phyloP scores from a whole-genome alignment of 1,139 yeast genomes.

The Taphrina pruni region DNA sequence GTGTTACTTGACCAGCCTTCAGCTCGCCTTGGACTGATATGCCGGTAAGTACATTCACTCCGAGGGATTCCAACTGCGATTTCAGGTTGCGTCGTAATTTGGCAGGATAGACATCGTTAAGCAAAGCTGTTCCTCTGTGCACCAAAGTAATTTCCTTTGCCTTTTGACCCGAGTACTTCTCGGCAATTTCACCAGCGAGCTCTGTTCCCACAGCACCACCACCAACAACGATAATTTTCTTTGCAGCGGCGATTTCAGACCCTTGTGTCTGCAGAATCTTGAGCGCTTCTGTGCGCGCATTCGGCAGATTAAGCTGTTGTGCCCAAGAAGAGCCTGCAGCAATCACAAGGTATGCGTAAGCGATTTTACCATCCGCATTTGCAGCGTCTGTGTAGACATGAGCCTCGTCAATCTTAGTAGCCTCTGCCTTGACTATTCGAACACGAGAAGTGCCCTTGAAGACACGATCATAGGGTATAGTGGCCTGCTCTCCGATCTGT shows the following conservation, averaged over 20 bases:
- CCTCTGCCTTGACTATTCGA: conserved; percentile 22
- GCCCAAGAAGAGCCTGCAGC: conserved; percentile 36
- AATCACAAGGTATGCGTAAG: conserved; percentile 24
- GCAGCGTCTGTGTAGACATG: conserved; percentile 9
- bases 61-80: conserved; percentile 31
- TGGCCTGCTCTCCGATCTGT: conserved; percentile 20
- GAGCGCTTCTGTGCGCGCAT: conserved; percentile 33
- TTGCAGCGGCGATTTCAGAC: conserved; percentile 17
- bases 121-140: conserved; percentile 17
- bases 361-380: conserved; percentile 9
- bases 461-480: conserved; percentile 31
- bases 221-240: conserved; percentile 27
- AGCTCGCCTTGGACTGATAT: conserved; percentile 8
- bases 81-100: conserved; percentile 26
- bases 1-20: conserved; percentile 20
- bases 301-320: conserved; percentile 22
- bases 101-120: conserved; percentile 30
- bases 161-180: conserved; percentile 6
- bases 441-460: conserved; percentile 4
- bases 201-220: conserved; percentile 41
- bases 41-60: conserved; percentile 11
- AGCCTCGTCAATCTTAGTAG: conserved; percentile 13
- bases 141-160: conserved; percentile 23
- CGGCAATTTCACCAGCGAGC: conserved; percentile 37
- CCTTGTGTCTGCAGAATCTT: conserved; percentile 13